A percentile compares a stretch with the other conserved stretches of the same genome.
These are phyloP conservation scores for Wallacemonas rigidus DNA, from an alignment of 208 protist genomes.

Conservation along the genomic window DNA sequence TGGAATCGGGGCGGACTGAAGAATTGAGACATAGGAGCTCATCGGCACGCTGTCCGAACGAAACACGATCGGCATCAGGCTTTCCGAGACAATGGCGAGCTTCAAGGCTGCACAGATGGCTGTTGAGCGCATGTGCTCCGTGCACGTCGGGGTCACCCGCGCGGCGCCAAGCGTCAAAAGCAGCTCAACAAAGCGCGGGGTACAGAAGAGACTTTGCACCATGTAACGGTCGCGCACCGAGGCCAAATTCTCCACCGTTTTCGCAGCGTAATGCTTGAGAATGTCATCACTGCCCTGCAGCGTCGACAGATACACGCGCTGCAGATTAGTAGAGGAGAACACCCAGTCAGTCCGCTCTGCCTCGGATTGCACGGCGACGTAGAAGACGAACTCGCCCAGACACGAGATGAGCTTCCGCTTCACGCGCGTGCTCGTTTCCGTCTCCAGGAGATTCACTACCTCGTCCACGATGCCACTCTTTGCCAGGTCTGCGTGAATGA, in stretches of 20 bases:
- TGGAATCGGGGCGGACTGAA: conserved; percentile 40
- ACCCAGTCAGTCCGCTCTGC: conserved; percentile 63
- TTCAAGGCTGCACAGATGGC: conserved; percentile 81
- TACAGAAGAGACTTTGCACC: conserved; percentile 55
- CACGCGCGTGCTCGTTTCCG: conserved; percentile 63
- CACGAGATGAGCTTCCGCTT: conserved; percentile 78
- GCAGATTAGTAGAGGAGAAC: conserved; percentile 39
- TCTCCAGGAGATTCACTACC: conserved; percentile 52
- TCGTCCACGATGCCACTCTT: conserved; percentile 65
- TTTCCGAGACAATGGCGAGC: conserved; percentile 65
- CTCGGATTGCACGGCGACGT: conserved; percentile 79
- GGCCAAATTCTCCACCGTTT: conserved; percentile 91
- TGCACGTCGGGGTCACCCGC: conserved; percentile 41
- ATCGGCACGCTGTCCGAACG: conserved; percentile 49
- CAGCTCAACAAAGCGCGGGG: conserved; percentile 47
- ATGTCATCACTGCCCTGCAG: conserved; percentile 77
- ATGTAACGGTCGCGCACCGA: conserved; percentile 58
- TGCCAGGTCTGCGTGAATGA: conserved; percentile 68
- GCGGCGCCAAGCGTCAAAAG: conserved; percentile 70
- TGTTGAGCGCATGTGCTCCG: conserved; percentile 82
- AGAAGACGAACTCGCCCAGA: conserved; percentile 91
- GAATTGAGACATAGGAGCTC: conserved; percentile 43
- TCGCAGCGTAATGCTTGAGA: conserved; percentile 87
- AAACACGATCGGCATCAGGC: conserved; percentile 61
- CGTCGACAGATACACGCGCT: conserved; percentile 47